Percentiles rank a stretch among this genome's conserved stretches.
phyloP scores from a whole-genome alignment of 1,139 yeast species.

The Saccharomyces hybrid region DNA sequence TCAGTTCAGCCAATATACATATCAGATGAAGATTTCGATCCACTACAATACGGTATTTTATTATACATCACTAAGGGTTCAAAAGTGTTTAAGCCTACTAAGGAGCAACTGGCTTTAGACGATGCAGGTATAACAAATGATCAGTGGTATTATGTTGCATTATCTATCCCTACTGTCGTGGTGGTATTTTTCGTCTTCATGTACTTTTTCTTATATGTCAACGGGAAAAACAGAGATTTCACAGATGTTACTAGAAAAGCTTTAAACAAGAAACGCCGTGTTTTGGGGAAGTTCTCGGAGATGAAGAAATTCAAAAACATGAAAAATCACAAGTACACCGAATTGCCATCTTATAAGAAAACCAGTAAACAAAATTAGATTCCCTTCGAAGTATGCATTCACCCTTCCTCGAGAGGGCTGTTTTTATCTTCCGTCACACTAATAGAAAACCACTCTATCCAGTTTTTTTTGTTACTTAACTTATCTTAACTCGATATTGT shows the following conservation, averaged over 20 bases:
- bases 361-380: constrained; percentile 24
- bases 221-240: constrained; percentile 43
- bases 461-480: neutral
- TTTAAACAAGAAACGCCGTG: constrained; percentile 44
- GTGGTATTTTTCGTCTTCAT: constrained; percentile 51
- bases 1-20: constrained; percentile 66
- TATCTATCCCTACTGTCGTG: constrained; percentile 67
- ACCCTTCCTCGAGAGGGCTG: neutral
- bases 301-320: constrained; percentile 24
- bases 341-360: constrained; percentile 32
- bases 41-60: constrained; percentile 44
- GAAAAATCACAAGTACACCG: constrained; percentile 36
- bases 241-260: constrained; percentile 39
- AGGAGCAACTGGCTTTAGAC: constrained; percentile 44
- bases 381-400: neutral
- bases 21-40: constrained; percentile 57
- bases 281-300: constrained; percentile 35
- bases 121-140: constrained; percentile 54
- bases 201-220: constrained; percentile 54
- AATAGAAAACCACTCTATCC: neutral
- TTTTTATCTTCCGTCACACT: neutral
- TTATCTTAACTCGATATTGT: neutral
- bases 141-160: constrained; percentile 58
- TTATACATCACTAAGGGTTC: constrained; percentile 51
- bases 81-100: constrained; percentile 51